A percentile compares a stretch with the other conserved stretches of the same genome.
These are phyloP conservation scores for Caloboletus inedulis DNA, from an alignment of 1,284 basidiomycete species.

Conservation along the genomic window DNA sequence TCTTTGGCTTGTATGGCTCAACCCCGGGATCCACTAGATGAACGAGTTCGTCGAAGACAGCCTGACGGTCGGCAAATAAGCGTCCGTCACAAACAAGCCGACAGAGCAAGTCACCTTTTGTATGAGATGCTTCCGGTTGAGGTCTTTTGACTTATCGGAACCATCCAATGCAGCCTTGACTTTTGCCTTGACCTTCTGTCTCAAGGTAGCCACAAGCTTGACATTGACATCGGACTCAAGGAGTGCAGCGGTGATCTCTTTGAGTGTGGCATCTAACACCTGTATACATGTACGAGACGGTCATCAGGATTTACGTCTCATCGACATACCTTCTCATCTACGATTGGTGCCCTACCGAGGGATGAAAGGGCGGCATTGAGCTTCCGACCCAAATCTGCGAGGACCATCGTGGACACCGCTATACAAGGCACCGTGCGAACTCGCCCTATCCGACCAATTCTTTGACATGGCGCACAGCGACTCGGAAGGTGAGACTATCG, in stretches of 20 bases:
- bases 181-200: constrained; percentile 88
- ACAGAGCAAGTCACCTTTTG: constrained; percentile 64
- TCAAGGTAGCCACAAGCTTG: constrained; percentile 85
- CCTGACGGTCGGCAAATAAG: constrained; percentile 46
- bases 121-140: constrained; percentile 80
- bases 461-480: constrained; percentile 53
- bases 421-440: constrained; percentile 30
- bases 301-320: constrained; percentile 12
- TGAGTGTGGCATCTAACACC: constrained; percentile 93
- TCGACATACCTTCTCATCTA: constrained; percentile 79
- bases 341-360: constrained; percentile 78
- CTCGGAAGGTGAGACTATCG: constrained; percentile 61
- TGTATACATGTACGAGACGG: constrained; percentile 46
- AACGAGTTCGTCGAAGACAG: constrained; percentile 97
- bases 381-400: constrained; percentile 92
- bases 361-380: constrained; percentile 94
- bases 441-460: background rate
- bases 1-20: constrained; percentile 94
- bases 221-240: constrained; percentile 99
- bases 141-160: constrained; percentile 73
- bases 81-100: background rate
- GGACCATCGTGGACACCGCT: constrained; percentile 69
- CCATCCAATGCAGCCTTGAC: constrained; percentile 76
- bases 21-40: constrained; percentile 92
- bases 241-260: constrained; percentile 92